Evolutionary conservation across 2,329 filamentous ascomycete species (phyloP).

Genomic region (Diaporthe aspalathi): DNA sequence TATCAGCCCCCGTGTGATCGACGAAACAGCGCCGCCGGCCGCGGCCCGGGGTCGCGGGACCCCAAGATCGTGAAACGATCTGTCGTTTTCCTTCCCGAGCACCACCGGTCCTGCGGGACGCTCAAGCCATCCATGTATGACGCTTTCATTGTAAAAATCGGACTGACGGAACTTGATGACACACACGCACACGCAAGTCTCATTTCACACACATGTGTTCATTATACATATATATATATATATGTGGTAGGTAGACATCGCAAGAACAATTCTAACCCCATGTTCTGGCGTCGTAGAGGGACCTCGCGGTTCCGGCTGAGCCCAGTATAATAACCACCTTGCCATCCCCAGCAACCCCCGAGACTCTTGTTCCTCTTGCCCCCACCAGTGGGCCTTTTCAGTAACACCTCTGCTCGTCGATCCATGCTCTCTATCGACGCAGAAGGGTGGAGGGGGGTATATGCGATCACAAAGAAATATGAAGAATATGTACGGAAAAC

Average conservation of each 20-base stretch:
- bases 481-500: constrained; percentile 14
- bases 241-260: neutral
- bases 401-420: constrained; percentile 18
- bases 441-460: neutral
- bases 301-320: constrained; percentile 15
- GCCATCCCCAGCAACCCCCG: neutral
- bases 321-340: neutral
- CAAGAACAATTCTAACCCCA: constrained; percentile 8
- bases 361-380: neutral
- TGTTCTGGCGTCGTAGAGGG: neutral
- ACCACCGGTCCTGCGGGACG: no score
- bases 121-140: neutral
- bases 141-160: neutral
- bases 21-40: constrained; percentile 15
- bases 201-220: constrained; percentile 8
- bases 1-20: constrained; percentile 25
- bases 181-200: neutral
- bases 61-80: constrained; percentile 27
- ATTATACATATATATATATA: neutral
- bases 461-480: neutral
- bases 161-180: no score
- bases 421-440: constrained; percentile 12
- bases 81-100: constrained; percentile 1
- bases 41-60: constrained; percentile 2
- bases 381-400: constrained; percentile 17